Base-by-base conservation (phyloP, 2,329 filamentous ascomycete genomes). In the Exophiala sp. region DNA sequence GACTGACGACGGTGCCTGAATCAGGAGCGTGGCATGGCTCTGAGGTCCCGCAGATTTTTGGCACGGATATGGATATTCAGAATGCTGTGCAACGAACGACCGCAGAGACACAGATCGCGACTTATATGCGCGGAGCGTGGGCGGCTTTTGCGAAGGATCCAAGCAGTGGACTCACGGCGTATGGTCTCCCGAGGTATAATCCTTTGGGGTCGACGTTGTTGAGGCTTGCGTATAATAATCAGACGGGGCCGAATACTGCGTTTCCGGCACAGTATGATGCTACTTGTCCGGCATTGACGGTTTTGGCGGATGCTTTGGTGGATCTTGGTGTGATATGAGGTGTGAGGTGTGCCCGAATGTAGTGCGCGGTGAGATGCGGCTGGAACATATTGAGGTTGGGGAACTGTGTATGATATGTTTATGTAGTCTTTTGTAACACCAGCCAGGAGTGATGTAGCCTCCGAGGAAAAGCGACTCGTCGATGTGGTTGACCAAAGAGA, bases 1-100 rank as follows among this genome's bases (percentile, higher is more conserved):
- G 74, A 0, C 65, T 80, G 2, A 38, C 35, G 11, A 16, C 35
- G 5, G 11, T 12, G 11, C 35, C 35, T 12, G 35, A 38, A 3
- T 38, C 35, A 3, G 35, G 35, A 5, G 35, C 35, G 5, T 38
- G 14, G 11, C 35, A 38, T 38, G 35, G 35, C 10, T 12, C 11
- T 5, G 35, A 38, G 10, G 14, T 38, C 11, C 35, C 35, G 5
- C 11, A 12, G 11, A 38, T 38, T 4, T 38, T 38, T 10, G 14
- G 14, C 6, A 38, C 35, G 2, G 14, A 12, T 38, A 12, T 16
- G 11, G 35, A 16, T 12, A 12, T 5, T 10, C 35, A 38, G 35
- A 38, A 38, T 16, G 14, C 10, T 16, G 14, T 12, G 11, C 11
- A 12, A 38, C 2, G 14, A 2, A 38, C 35, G 5, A 38, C 11